phyloP scores from a whole-genome alignment of 2,329 filamentous ascomycete genomes.

The Corinectria fuckeliana region DNA sequence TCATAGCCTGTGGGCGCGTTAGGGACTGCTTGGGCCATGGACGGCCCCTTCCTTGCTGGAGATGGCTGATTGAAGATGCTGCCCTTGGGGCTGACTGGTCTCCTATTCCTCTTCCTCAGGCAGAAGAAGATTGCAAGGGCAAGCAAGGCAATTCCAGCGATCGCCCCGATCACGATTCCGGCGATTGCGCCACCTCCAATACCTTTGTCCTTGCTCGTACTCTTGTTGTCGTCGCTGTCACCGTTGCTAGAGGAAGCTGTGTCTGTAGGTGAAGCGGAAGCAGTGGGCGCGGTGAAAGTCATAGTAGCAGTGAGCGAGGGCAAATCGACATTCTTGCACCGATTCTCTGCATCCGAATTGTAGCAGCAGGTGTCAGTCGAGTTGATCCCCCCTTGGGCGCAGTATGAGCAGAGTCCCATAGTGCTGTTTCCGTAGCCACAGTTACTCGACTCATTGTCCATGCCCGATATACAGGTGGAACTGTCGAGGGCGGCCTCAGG shows the following conservation, averaged over 20 bases:
- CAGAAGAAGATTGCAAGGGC: constrained; percentile 73
- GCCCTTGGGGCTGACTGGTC: constrained; percentile 66
- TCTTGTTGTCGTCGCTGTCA: constrained; percentile 25
- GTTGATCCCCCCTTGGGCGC: constrained; percentile 81
- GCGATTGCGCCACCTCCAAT: constrained; percentile 89
- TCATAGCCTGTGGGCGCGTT: constrained; percentile 65
- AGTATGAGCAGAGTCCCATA: constrained; percentile 85
- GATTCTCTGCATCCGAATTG: constrained; percentile 74
- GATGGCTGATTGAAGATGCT: constrained; percentile 91
- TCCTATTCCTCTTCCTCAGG: constrained; percentile 56
- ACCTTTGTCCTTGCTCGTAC: constrained; percentile 37
- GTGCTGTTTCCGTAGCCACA: constrained; percentile 81
- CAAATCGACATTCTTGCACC: constrained; percentile 78
- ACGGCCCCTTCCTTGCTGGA: constrained; percentile 63
- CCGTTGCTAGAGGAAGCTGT: constrained; percentile 28
- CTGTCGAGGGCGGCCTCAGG: constrained; percentile 79
- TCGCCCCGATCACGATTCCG: constrained; percentile 83
- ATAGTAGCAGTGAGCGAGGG: constrained; percentile 77
- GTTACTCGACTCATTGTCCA: constrained; percentile 81
- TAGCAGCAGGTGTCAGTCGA: constrained; percentile 96
- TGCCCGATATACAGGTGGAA: constrained; percentile 76
- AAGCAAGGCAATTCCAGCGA: constrained; percentile 75
- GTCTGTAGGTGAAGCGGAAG: constrained; percentile 45
- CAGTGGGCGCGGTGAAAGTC: constrained; percentile 58
- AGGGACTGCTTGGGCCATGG: constrained; percentile 46